phyloP scores from a whole-genome alignment of 2,329 filamentous ascomycete genomes.

The Lanzia echinophila region DNA sequence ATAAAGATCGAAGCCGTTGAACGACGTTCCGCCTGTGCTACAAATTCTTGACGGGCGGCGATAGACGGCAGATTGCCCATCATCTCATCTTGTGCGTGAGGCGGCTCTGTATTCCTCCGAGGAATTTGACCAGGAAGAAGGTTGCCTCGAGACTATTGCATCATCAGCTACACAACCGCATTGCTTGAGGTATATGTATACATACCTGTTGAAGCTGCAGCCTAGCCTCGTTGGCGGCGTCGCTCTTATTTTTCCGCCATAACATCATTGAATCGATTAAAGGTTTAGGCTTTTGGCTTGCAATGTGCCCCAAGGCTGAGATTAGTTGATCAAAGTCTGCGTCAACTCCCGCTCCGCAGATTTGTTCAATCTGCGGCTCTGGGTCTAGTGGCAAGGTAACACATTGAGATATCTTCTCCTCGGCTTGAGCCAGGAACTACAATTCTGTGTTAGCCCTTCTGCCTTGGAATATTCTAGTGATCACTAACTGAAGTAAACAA shows the following conservation, averaged over 20 bases:
- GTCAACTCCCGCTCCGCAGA: constrained; percentile 87
- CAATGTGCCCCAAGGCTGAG: constrained; percentile 86
- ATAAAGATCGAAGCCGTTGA: constrained; percentile 96
- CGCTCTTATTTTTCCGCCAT: constrained; percentile 94
- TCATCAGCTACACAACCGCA: neutral
- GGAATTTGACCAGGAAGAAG: constrained; percentile 37
- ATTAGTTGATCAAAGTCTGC: constrained; percentile 90
- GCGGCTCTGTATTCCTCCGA: constrained; percentile 69
- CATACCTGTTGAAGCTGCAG: constrained; percentile 46
- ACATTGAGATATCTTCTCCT: constrained; percentile 88
- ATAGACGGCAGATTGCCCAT: constrained; percentile 26
- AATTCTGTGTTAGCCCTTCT: constrained; percentile 25
- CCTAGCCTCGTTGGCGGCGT: constrained; percentile 68
- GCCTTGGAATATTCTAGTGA: constrained; percentile 5
- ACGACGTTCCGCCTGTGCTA: constrained; percentile 75
- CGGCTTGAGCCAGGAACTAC: constrained; percentile 89
- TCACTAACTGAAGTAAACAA: constrained; percentile 77
- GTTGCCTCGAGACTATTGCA: constrained; percentile 19
- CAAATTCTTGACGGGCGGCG: constrained; percentile 56
- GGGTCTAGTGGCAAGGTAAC: constrained; percentile 72
- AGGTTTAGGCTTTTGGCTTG: constrained; percentile 86
- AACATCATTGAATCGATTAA: constrained; percentile 97
- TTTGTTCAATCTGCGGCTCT: constrained; percentile 77
- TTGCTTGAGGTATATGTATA: neutral
- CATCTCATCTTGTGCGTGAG: constrained; percentile 19